Base-by-base conservation (phyloP, 306 rosid genomes). In the Gleditsia sinensis region DNA sequence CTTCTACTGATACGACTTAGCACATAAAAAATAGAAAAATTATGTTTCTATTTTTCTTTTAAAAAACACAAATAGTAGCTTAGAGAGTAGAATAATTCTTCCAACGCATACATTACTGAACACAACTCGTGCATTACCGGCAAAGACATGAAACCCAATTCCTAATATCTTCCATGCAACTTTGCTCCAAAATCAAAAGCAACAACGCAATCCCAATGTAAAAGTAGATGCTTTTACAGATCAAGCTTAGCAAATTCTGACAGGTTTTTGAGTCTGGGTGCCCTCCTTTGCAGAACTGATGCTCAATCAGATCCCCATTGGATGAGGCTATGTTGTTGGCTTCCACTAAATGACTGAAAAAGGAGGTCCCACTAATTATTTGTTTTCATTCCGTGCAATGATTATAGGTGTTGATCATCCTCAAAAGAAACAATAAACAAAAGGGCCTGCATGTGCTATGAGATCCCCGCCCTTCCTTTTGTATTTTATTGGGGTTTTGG, bases 321-420 rank as follows among this genome's bases (percentile, higher is more conserved):
- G 79, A 54, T 6, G 72, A 63, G 25, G 6, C 53, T 56, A 42
- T 70, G 77, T 57, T 33, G 65, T 68, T 82, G 86, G 83, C 77
- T 62, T 80, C 90, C 86, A 83, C 88, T 79, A 51, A 72, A 77
- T 76, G 74, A 74, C 76, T 34, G 74, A 27, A 12, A 71, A 42
- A 13, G 34, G 4, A 76, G 92, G 71, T 30, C 94, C 92, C 85
- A n/a, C 68, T 37, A 28, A 70, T 63, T 59, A 71, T 85, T 81
- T 83, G 79, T 83, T 83, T 86, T 86, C 77, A 85, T 81, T 85
- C 91, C 83, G 80, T 78, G 92, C 88, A 90, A 90, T 90, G 84
- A 85, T 92, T 81, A 64, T 37, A 54, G 76, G 85, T 70, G 78
- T 66, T 73, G 74, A 83, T 80, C 69, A 84, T 86, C 83, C 86